Evolutionary conservation across 176 grass and related monocot genomes (phyloP).

Genomic region (Avena sativa): DNA sequence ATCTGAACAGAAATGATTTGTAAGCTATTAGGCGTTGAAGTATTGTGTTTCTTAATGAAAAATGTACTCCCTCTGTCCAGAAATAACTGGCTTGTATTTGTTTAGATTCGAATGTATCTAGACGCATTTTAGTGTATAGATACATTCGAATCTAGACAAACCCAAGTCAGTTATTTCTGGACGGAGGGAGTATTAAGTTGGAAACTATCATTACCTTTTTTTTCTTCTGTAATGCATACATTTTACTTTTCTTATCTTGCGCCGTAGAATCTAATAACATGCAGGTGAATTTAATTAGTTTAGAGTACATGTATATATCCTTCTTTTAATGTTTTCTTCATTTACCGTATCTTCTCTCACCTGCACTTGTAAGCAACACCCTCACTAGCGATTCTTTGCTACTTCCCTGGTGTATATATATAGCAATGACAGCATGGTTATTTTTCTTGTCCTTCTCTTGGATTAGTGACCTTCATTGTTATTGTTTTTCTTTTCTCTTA

Average conservation of each 20-base stretch:
- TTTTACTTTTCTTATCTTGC: slow-evolving; percentile 1
- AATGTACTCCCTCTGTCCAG: neutral
- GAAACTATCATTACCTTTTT: neutral
- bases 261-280: slow-evolving; percentile 7
- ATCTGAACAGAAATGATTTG: neutral
- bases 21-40: slow-evolving; percentile 15
- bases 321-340: neutral
- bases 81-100: no score
- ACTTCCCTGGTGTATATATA: neutral
- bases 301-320: neutral
- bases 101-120: no score
- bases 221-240: neutral
- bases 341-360: neutral
- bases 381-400: neutral
- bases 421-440: slow-evolving; percentile 2
- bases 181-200: neutral
- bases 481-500: slow-evolving; percentile 5
- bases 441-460: neutral
- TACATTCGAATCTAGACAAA: no score
- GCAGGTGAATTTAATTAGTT: neutral
- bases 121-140: no score
- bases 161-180: no score
- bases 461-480: neutral
- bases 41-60: slow-evolving; percentile 17
- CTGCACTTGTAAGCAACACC: neutral